Evolutionary conservation across 768 basidiomycete genomes (phyloP).

Genomic region (Mycena haematopus): DNA sequence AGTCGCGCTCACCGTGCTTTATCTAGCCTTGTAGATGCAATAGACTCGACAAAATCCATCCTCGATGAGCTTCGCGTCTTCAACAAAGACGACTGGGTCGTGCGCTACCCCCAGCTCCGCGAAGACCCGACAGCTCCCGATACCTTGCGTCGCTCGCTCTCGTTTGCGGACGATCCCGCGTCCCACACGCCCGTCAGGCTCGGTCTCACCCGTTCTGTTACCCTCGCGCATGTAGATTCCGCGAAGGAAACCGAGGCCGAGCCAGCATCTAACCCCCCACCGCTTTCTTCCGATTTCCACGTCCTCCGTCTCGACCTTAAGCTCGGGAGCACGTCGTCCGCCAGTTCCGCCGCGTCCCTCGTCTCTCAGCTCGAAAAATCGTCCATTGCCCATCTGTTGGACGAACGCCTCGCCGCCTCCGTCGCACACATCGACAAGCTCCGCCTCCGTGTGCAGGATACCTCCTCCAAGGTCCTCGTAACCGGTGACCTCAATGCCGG

Average conservation of each 20-base stretch:
- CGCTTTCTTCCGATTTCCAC: slow-evolving; percentile 68
- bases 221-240: slow-evolving; percentile 59
- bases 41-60: slow-evolving; percentile 73
- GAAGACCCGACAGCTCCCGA: slow-evolving; percentile 44
- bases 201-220: slow-evolving; percentile 63
- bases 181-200: slow-evolving; percentile 67
- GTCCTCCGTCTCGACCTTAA: slow-evolving; percentile 93
- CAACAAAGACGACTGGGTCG: slow-evolving; percentile 87
- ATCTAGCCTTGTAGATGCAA: slow-evolving; percentile 73
- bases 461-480: slow-evolving; percentile 93
- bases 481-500: slow-evolving; percentile 98
- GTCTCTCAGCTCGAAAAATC: slow-evolving; percentile 92
- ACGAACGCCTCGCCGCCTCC: slow-evolving; percentile 79
- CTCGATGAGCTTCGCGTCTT: slow-evolving; percentile 76
- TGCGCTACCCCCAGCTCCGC: slow-evolving; percentile 83
- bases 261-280: slow-evolving; percentile 41
- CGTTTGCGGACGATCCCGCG: slow-evolving; percentile 85
- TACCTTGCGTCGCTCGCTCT: slow-evolving; percentile 68
- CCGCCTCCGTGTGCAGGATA: slow-evolving; percentile 86
- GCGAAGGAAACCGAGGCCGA: slow-evolving; percentile 40
- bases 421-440: slow-evolving; percentile 85
- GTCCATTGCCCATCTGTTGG: slow-evolving; percentile 90
- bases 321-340: slow-evolving; percentile 77
- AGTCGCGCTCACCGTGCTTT: slow-evolving; percentile 16
- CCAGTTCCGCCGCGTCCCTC: slow-evolving; percentile 69